These are phyloP conservation scores for Euphrasia arctica DNA, from an alignment of 305 asterid species.

Conservation along the genomic window DNA sequence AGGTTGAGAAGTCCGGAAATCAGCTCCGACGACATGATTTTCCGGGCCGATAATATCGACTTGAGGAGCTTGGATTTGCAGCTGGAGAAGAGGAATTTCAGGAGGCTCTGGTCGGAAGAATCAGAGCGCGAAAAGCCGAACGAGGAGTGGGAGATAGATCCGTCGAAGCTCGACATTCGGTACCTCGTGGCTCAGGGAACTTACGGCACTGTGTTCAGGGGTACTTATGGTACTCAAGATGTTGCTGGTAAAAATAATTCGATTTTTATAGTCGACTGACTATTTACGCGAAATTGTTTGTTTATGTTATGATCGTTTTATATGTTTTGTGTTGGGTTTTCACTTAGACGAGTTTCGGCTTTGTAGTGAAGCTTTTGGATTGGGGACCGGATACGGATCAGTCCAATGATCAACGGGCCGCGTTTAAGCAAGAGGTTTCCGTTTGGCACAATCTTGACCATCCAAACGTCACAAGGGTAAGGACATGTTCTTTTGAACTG, in stretches of 20 bases:
- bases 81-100: conserved; percentile 44
- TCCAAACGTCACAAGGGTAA: conserved; percentile 77
- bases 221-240: conserved; percentile 35
- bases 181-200: conserved; percentile 42
- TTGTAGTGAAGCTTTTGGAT: conserved; percentile 78
- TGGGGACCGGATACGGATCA: conserved; percentile 92
- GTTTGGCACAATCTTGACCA: conserved; percentile 93
- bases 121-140: conserved; percentile 30
- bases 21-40: conserved; percentile 40
- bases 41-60: conserved; percentile 51
- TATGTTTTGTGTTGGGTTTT: background rate
- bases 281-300: background rate
- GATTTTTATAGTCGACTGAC: background rate
- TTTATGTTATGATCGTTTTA: background rate
- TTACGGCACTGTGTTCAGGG: conserved; percentile 41
- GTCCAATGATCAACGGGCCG: conserved; percentile 68
- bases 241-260: conserved; percentile 34
- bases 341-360: background rate
- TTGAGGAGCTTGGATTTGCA: conserved; percentile 49
- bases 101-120: conserved; percentile 43
- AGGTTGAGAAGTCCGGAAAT: conserved; percentile 21
- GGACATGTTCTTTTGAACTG: background rate
- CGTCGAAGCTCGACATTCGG: conserved; percentile 35
- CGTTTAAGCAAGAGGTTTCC: conserved; percentile 81
- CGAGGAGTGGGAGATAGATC: conserved; percentile 49